Conservation (phyloP, 371 early-diverging fungal species). For the Batkoa obscura region DNA sequence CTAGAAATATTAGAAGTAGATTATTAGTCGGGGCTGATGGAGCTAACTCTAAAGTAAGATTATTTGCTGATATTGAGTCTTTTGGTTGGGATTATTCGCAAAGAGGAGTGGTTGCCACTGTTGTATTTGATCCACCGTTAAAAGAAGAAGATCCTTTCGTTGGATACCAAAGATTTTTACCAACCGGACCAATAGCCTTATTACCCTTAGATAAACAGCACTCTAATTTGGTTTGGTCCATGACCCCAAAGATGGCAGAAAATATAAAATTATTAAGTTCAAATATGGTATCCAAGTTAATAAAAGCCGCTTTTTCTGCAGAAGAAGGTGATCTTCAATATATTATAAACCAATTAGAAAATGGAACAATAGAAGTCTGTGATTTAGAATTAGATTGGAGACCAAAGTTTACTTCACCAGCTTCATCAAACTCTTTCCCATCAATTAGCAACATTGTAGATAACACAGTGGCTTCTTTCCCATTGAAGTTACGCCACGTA, state of each 20-base stretch:
- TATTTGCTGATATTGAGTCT: conserved; percentile 59
- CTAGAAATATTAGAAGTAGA: conserved; percentile 28
- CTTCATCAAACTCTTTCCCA: conserved; percentile 35
- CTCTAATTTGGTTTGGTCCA: conserved; percentile 86
- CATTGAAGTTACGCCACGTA: conserved; percentile 60
- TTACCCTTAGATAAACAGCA: conserved; percentile 45
- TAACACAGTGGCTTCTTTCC: conserved; percentile 62
- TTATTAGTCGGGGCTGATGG: conserved; percentile 75
- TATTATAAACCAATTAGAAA: conserved; percentile 30
- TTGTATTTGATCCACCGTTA: conserved; percentile 23
- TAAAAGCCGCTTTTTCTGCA: conserved; percentile 67
- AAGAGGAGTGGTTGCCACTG: conserved; percentile 75
- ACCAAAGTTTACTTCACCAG: conserved; percentile 19
- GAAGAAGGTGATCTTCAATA: conserved; percentile 52
- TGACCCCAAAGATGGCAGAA: conserved; percentile 36
- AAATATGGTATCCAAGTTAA: conserved; percentile 37
- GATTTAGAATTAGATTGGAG: conserved; percentile 45
- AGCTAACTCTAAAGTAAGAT: conserved; percentile 65
- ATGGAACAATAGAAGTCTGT: conserved; percentile 22
- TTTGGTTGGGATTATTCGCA: conserved; percentile 78
- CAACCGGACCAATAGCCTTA: conserved; percentile 83
- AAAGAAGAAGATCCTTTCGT: conserved; percentile 28
- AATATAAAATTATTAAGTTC: conserved; percentile 36
- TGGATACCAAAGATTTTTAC: conserved; percentile 89
- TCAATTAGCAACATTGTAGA: conserved; percentile 36